Base-by-base conservation (phyloP, 176 grass and related monocot species). In the Carex cristatella region DNA sequence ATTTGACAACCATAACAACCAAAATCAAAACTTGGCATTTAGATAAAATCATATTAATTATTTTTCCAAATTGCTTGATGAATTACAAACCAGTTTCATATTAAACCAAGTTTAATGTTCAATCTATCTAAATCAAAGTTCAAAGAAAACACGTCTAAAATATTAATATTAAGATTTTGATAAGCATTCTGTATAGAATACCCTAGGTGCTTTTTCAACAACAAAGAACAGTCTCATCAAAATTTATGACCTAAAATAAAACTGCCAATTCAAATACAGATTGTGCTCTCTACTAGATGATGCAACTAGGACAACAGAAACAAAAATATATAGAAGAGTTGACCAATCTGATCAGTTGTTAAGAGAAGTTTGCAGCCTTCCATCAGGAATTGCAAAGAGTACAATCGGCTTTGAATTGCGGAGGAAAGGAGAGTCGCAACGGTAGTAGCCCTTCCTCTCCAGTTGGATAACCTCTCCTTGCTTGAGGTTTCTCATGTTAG, bases 401-500 rank as follows among this genome's bases (percentile, higher is more conserved):
- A 95, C 81, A 76, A 98, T 88, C 16, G 84, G 93, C 69, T 93
- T 93, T 14, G 91, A 92, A 14, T 71, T 56, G 53, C 89, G 81
- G 28, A 95, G 38, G 88, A 93, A 98, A 48, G 95, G 93, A 35
- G 90, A 84, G 61, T 98, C 95, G 53, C 95, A 98, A 35, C 91
- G 83, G 83, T 90, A 98, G 73, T 95, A 98, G 18, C 91, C 89
- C 73, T 98, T 98, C 79, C 95, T 95, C 90, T 98, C 95, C 4
- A 98, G 86, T 87, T 98, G 95, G 81, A 98, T 89, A 68, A 93
- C 75, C 85, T 98, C 93, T 81, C 95, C 95, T 32, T 86, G 80
- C 67, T 98, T 95, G 56, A 98, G 46, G 71, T 93, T 93, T 42
- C 85, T 51, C 89, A 95, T 94, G 80, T 90, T 94, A 0, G 91